phyloP scores from a whole-genome alignment of 2,329 filamentous ascomycete genomes.

The Aureobasidium musti region DNA sequence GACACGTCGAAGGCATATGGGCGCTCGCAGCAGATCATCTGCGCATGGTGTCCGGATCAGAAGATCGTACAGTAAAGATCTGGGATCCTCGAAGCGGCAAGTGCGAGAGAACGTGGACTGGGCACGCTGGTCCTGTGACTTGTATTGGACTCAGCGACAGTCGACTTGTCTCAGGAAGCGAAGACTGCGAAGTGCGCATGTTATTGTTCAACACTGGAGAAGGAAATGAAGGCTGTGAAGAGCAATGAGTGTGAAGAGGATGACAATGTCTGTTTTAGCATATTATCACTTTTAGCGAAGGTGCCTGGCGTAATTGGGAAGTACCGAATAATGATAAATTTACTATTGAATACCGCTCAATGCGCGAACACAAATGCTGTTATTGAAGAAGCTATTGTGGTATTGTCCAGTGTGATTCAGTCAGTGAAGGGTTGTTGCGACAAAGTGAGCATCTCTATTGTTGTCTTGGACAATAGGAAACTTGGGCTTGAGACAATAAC shows the following conservation, averaged over 20 bases:
- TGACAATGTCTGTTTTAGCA: neutral
- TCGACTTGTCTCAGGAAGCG: slow-evolving; percentile 85
- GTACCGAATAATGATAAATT: neutral
- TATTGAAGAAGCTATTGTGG: neutral
- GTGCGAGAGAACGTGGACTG: slow-evolving; percentile 89
- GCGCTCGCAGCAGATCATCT: slow-evolving; percentile 85
- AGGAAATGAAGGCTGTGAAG: slow-evolving; percentile 14
- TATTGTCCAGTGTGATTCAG: neutral
- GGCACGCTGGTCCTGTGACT: slow-evolving; percentile 86
- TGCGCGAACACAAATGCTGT: neutral
- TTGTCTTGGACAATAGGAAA: neutral
- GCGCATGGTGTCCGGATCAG: slow-evolving; percentile 82
- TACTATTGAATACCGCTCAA: neutral
- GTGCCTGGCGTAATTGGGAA: slow-evolving; percentile 24
- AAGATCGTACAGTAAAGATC: slow-evolving; percentile 92
- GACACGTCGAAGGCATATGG: slow-evolving; percentile 96
- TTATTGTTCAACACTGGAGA: slow-evolving; percentile 38
- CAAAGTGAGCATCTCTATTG: neutral
- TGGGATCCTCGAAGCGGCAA: slow-evolving; percentile 93
- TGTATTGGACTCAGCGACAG: slow-evolving; percentile 90
- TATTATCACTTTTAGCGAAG: slow-evolving; percentile 22
- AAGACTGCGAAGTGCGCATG: slow-evolving; percentile 87
- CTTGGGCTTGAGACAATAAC: neutral
- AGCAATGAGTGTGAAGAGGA: neutral
- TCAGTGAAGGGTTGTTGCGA: neutral